phyloP scores from a whole-genome alignment of 306 rosid genomes.

The Rosa persica region DNA sequence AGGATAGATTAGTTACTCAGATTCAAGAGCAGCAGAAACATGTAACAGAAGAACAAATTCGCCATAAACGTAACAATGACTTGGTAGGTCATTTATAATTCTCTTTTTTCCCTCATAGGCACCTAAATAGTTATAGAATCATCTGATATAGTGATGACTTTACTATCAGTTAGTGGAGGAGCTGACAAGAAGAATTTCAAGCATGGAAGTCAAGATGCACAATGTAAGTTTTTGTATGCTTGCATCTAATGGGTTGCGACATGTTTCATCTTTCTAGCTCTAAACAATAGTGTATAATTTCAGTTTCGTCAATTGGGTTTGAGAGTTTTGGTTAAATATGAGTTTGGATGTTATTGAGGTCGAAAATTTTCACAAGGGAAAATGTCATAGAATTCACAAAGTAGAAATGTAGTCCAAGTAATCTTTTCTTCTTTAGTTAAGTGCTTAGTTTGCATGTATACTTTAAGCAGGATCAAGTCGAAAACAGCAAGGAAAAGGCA shows the following conservation, averaged over 20 bases:
- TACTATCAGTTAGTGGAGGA: conserved; percentile 59
- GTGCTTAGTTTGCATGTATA: neutral
- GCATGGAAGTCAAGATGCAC: conserved; percentile 55
- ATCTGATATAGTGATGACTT: conserved; percentile 3
- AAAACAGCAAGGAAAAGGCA: conserved; percentile 40
- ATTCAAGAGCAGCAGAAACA: conserved; percentile 52
- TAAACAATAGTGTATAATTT: neutral
- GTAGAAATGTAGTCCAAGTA: neutral
- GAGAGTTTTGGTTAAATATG: neutral
- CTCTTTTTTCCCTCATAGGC: conserved; percentile 17
- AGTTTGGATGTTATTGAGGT: neutral
- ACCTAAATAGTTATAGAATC: conserved; percentile 2
- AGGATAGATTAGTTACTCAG: conserved; percentile 48
- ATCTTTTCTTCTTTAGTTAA: neutral
- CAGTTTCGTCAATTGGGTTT: conserved; percentile 4
- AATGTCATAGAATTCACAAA: neutral
- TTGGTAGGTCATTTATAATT: conserved; percentile 41
- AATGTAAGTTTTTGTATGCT: conserved; percentile 42
- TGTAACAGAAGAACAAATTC: conserved; percentile 43
- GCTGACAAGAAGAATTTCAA: conserved; percentile 49
- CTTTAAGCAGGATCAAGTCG: conserved; percentile 49
- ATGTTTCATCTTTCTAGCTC: neutral
- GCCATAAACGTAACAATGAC: conserved; percentile 38
- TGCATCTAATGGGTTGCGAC: conserved; percentile 4
- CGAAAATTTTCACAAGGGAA: neutral